Percentiles rank a stretch among this genome's conserved stretches.
phyloP scores from a whole-genome alignment of 202 grass and related monocot species.

The Brachypodium distachyon region DNA sequence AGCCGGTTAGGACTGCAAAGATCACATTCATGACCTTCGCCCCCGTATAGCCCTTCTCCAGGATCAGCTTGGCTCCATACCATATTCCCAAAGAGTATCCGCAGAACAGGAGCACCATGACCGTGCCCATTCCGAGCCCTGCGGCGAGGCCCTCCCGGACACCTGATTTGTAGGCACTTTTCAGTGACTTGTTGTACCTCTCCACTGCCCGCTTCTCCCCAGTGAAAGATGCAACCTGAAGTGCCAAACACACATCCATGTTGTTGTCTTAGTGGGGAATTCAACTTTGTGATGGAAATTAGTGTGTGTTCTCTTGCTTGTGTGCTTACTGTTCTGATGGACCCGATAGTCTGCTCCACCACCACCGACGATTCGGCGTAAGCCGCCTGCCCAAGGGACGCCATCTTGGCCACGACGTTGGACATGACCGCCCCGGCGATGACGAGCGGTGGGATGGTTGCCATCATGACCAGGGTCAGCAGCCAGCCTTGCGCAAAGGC shows the following conservation, averaged over 20 bases:
- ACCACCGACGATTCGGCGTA: slow-evolving; percentile 75
- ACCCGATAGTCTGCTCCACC: slow-evolving; percentile 91
- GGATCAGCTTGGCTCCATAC: slow-evolving; percentile 97
- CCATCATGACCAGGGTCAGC: slow-evolving; percentile 69
- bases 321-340: slow-evolving; percentile 80
- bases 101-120: slow-evolving; percentile 92
- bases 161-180: slow-evolving; percentile 67
- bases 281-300: neutral
- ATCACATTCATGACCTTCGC: slow-evolving; percentile 98
- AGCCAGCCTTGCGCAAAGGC: slow-evolving; percentile 81
- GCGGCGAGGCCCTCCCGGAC: slow-evolving; percentile 80
- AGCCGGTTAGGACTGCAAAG: slow-evolving; percentile 92
- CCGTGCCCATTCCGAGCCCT: slow-evolving; percentile 77
- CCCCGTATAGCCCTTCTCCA: slow-evolving; percentile 72
- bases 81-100: slow-evolving; percentile 96
- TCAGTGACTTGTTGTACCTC: slow-evolving; percentile 70
- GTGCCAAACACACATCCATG: neutral
- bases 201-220: slow-evolving; percentile 84
- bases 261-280: neutral
- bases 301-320: neutral
- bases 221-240: slow-evolving; percentile 94
- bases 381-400: slow-evolving; percentile 83
- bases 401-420: slow-evolving; percentile 79
- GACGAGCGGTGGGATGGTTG: slow-evolving; percentile 73
- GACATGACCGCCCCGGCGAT: slow-evolving; percentile 74